A percentile compares a stretch with the other conserved stretches of the same genome.
These are phyloP conservation scores for Aspergillus sojae DNA, from an alignment of 2,329 filamentous ascomycete genomes.

Conservation along the genomic window DNA sequence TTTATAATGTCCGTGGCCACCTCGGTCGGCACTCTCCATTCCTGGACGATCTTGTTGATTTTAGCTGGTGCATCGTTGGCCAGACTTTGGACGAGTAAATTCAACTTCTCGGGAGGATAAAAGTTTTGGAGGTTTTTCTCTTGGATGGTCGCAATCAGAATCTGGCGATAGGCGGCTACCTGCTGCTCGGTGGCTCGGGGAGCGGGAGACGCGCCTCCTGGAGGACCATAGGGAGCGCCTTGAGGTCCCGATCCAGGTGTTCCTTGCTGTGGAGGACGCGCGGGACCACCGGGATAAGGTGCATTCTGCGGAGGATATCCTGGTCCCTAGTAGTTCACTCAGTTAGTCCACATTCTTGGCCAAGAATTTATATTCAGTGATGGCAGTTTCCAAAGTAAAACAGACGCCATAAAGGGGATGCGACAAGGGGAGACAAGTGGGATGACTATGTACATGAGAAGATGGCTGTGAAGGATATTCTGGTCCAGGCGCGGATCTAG, in stretches of 20 bases:
- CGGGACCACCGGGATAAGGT: constrained; percentile 33
- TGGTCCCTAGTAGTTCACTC: constrained; percentile 21
- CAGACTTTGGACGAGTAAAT: constrained; percentile 35
- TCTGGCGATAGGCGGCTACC: constrained; percentile 58
- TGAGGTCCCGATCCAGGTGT: constrained; percentile 27
- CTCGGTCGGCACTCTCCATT: constrained; percentile 61
- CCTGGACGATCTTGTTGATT: constrained; percentile 58
- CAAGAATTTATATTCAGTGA: not conserved
- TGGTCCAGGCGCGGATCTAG: constrained; percentile 33
- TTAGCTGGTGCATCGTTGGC: constrained; percentile 42
- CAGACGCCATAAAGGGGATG: constrained; percentile 9
- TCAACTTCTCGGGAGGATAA: constrained; percentile 57
- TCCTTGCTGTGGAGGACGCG: constrained; percentile 28
- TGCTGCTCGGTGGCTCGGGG: constrained; percentile 53
- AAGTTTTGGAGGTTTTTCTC: constrained; percentile 63
- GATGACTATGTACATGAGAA: constrained; percentile 36
- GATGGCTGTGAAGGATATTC: constrained; percentile 39
- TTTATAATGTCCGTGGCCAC: constrained; percentile 66
- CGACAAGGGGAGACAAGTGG: constrained; percentile 14
- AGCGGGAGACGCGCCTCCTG: constrained; percentile 31
- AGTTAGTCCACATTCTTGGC: constrained; percentile 9
- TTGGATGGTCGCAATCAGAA: constrained; percentile 59
- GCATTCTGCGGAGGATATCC: constrained; percentile 35
- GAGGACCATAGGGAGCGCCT: constrained; percentile 30
- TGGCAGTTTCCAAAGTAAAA: not conserved